Evolutionary conservation across 768 basidiomycete genomes (phyloP).

Genomic region (Boletus vermiculosoides): DNA sequence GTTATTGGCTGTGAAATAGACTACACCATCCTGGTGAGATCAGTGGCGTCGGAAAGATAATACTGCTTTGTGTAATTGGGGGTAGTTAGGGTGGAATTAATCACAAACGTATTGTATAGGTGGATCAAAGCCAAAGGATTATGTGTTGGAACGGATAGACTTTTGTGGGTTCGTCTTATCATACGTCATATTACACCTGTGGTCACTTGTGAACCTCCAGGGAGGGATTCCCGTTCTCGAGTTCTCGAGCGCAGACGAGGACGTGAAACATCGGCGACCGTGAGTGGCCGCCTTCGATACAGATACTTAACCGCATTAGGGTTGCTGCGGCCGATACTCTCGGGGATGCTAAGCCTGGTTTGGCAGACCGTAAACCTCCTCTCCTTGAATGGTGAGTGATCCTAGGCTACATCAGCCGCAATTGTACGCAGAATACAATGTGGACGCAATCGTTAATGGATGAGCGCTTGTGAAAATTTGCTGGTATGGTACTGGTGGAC

Average conservation of each 20-base stretch:
- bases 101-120: too few species aligned
- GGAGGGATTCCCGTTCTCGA: background rate
- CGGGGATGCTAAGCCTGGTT: conserved; percentile 11
- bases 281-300: background rate
- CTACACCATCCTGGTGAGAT: background rate
- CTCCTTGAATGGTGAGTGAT: background rate
- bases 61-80: background rate
- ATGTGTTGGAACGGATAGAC: conserved; percentile 2
- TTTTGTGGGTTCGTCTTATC: background rate
- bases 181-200: conserved; percentile 7
- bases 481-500: background rate
- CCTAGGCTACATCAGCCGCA: background rate
- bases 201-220: background rate
- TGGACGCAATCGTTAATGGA: background rate
- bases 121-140: background rate
- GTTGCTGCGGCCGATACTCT: conserved; percentile 17
- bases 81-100: background rate
- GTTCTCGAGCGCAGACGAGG: background rate
- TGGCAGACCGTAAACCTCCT: background rate
- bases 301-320: conserved; percentile 11
- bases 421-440: background rate
- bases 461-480: background rate
- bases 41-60: conserved; percentile 16
- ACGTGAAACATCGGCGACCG: conserved; percentile 1
- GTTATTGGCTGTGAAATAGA: conserved; percentile 4